A percentile compares a stretch with the other conserved stretches of the same genome.
Evolutionary conservation across 305 asterid genomes (phyloP).

Genomic region (Fraxinus dipetala): DNA sequence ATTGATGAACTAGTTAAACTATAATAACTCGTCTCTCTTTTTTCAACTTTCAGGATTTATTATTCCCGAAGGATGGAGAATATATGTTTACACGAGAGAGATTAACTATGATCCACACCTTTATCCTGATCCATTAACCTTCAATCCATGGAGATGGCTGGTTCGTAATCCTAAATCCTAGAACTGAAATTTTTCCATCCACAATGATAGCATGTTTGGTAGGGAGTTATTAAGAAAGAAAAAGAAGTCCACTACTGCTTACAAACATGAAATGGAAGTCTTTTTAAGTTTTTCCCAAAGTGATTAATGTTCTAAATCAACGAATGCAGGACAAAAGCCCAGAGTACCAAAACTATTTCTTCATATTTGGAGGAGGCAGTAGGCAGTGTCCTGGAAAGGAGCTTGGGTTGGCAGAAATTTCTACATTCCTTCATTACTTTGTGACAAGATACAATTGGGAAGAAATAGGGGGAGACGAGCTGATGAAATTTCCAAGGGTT

Average conservation of each 20-base stretch:
- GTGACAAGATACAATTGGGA: slow-evolving; percentile 93
- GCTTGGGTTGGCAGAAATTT: slow-evolving; percentile 92
- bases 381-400: slow-evolving; percentile 98
- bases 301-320: too few relatives aligned
- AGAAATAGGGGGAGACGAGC: slow-evolving; percentile 77
- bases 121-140: slow-evolving; percentile 80
- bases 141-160: slow-evolving; percentile 99
- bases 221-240: not conserved
- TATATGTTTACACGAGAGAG: slow-evolving; percentile 95
- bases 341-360: slow-evolving; percentile 68
- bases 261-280: too few relatives aligned
- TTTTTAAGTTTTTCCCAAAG: too few relatives aligned
- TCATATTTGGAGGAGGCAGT: slow-evolving; percentile 94
- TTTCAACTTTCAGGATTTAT: slow-evolving; percentile 57
- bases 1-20: not conserved
- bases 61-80: slow-evolving; percentile 96
- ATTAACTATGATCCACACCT: slow-evolving; percentile 77
- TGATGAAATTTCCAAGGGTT: slow-evolving; percentile 59
- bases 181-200: not conserved
- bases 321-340: slow-evolving; percentile 58
- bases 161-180: slow-evolving; percentile 37
- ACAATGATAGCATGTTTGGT: not conserved
- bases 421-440: slow-evolving; percentile 88
- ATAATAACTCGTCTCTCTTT: not conserved
- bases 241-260: not conserved